Evolutionary conservation across 164 flowering plant genomes (phyloP).

Genomic region (Chimonanthus praecox): DNA sequence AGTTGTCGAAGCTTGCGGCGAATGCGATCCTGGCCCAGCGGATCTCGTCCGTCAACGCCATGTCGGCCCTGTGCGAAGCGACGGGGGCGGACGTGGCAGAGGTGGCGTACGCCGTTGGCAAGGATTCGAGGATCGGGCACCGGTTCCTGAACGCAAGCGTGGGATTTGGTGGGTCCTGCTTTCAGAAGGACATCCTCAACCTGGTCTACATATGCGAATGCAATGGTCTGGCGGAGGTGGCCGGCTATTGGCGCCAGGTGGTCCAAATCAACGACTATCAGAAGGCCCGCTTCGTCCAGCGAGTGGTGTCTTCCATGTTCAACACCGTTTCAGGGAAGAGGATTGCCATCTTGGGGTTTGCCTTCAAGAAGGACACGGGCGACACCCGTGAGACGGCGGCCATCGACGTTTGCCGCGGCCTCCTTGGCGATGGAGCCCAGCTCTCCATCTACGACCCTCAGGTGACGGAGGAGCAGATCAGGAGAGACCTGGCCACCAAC

Average conservation of each 20-base stretch:
- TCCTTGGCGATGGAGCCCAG: conserved; percentile 56
- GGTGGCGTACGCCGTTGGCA: conserved; percentile 76
- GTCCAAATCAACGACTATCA: conserved; percentile 85
- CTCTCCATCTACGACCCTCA: conserved; percentile 73
- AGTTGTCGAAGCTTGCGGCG: conserved; percentile 91
- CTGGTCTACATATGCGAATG: conserved; percentile 89
- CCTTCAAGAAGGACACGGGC: conserved; percentile 89
- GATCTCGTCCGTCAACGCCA: conserved; percentile 85
- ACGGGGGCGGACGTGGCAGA: conserved; percentile 76
- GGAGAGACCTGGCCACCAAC: conserved; percentile 51
- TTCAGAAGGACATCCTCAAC: conserved; percentile 88
- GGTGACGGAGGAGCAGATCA: conserved; percentile 65
- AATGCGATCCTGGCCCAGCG: conserved; percentile 91
- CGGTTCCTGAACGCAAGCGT: conserved; percentile 84
- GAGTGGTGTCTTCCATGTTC: conserved; percentile 85
- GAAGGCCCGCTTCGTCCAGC: conserved; percentile 78
- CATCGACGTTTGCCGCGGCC: conserved; percentile 89
- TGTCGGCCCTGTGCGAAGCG: conserved; percentile 94
- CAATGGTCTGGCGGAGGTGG: conserved; percentile 87
- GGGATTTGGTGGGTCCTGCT: conserved; percentile 90
- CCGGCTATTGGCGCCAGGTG: conserved; percentile 89
- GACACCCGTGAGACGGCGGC: conserved; percentile 93
- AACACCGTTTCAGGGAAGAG: conserved; percentile 78
- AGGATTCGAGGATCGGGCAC: conserved; percentile 73
- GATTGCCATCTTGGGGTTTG: conserved; percentile 76